Conservation (phyloP, 2,329 filamentous ascomycete genomes). For the Exophiala bonariae region DNA sequence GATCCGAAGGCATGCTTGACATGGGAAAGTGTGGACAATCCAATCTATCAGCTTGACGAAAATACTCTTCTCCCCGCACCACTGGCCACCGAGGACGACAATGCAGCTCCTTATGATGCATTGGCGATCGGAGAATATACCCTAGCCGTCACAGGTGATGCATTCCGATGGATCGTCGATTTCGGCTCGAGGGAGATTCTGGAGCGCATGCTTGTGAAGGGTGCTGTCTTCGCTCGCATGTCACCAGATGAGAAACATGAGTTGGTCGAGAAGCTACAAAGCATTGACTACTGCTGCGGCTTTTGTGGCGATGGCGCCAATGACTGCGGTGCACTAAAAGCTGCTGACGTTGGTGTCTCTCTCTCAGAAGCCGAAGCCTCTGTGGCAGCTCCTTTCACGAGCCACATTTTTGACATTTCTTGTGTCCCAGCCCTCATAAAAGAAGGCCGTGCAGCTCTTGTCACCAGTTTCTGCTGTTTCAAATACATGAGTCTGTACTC, state of each 20-base stretch:
- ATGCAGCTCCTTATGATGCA: slow-evolving; percentile 82
- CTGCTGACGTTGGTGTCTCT: slow-evolving; percentile 95
- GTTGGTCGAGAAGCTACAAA: slow-evolving; percentile 93
- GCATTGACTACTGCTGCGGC: slow-evolving; percentile 89
- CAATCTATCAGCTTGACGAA: slow-evolving; percentile 72
- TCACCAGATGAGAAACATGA: slow-evolving; percentile 99
- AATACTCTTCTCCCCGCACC: slow-evolving; percentile 75
- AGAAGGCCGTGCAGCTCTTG: slow-evolving; percentile 88
- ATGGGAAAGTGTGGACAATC: slow-evolving; percentile 96
- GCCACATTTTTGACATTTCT: slow-evolving; percentile 90
- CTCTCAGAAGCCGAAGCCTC: slow-evolving; percentile 96
- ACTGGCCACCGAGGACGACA: slow-evolving; percentile 69
- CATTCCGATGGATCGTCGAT: slow-evolving; percentile 95
- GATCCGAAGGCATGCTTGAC: slow-evolving; percentile 71
- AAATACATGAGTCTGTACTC: slow-evolving; percentile 99
- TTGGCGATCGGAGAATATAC: slow-evolving; percentile 82
- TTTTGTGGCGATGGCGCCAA: slow-evolving; percentile 98
- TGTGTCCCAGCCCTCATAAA: slow-evolving; percentile 93
- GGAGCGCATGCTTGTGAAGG: slow-evolving; percentile 77
- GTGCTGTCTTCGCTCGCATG: slow-evolving; percentile 96
- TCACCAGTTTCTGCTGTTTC: slow-evolving; percentile 99
- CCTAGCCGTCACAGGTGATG: slow-evolving; percentile 85
- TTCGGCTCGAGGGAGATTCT: slow-evolving; percentile 80
- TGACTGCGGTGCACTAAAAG: slow-evolving; percentile 94
- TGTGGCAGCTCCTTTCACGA: slow-evolving; percentile 97